phyloP scores from a whole-genome alignment of 2,329 filamentous ascomycete species.

The Fusarium paranaense region DNA sequence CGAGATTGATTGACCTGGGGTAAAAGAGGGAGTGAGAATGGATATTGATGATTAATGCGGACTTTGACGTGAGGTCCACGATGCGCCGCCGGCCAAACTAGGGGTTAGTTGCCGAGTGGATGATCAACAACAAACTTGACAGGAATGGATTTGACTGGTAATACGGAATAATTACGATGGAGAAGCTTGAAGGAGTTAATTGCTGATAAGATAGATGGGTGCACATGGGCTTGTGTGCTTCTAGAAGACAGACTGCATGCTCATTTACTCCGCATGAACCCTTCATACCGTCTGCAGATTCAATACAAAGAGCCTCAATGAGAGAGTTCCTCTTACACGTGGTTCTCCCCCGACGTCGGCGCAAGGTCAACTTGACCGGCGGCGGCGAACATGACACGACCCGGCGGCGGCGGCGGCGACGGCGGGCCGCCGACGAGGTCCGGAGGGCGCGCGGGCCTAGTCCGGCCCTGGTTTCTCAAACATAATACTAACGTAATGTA shows the following conservation, averaged over 20 bases:
- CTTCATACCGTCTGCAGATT: background rate
- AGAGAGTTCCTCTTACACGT: background rate
- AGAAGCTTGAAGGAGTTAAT: background rate
- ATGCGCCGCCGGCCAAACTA: background rate
- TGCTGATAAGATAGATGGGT: background rate
- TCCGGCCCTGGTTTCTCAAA: background rate
- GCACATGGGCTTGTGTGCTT: background rate
- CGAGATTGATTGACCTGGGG: background rate
- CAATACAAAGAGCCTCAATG: background rate
- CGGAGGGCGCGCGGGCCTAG: background rate
- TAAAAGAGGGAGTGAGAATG: background rate
- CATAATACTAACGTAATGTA: conserved; percentile 4
- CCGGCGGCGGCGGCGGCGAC: background rate
- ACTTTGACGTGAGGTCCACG: background rate
- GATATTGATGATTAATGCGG: background rate
- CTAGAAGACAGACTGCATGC: background rate
- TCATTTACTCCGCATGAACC: background rate
- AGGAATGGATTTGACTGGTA: background rate
- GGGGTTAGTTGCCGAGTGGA: background rate
- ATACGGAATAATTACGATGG: background rate
- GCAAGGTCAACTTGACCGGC: background rate
- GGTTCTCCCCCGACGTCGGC: background rate
- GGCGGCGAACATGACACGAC: background rate
- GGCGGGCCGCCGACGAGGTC: background rate
- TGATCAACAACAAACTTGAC: background rate